phyloP scores from a whole-genome alignment of 2,329 filamentous ascomycete species.

The Ophiostoma pallidulum region DNA sequence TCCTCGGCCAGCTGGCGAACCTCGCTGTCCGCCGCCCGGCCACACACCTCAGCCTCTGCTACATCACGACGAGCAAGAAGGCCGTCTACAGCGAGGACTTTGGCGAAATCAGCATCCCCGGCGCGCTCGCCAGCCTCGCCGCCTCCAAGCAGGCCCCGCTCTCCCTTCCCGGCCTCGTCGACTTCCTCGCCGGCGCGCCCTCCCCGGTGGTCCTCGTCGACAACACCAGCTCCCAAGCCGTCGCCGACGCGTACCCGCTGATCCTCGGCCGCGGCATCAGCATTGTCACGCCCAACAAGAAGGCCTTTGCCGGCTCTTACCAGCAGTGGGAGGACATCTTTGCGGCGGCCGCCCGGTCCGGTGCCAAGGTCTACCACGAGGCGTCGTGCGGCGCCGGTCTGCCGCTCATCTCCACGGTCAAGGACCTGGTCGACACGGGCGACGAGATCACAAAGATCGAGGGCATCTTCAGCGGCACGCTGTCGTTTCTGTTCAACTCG shows the following conservation, averaged over 20 bases:
- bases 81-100: conserved; percentile 68
- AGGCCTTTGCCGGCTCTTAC: conserved; percentile 79
- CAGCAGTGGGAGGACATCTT: conserved; percentile 85
- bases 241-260: conserved; percentile 73
- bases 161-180: conserved; percentile 58
- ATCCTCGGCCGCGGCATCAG: conserved; percentile 76
- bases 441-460: conserved; percentile 88
- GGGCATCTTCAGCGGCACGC: conserved; percentile 94
- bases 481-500: conserved; percentile 97
- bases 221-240: conserved; percentile 85
- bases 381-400: conserved; percentile 88
- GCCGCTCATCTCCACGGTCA: conserved; percentile 85
- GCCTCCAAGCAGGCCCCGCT: conserved; percentile 56
- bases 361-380: conserved; percentile 88
- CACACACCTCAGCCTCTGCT: conserved; percentile 66
- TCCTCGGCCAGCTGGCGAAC: conserved; percentile 69
- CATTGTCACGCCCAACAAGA: conserved; percentile 97
- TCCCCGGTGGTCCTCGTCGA: conserved; percentile 78
- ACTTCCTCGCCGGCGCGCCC: conserved; percentile 69
- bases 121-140: conserved; percentile 49
- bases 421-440: conserved; percentile 88
- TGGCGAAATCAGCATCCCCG: conserved; percentile 40
- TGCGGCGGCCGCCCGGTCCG: conserved; percentile 55
- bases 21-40: conserved; percentile 58
- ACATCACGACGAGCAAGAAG: conserved; percentile 78